Evolutionary conservation across 805 yeast genomes (phyloP), one percentile per base, ranked within the genome.

Genomic region (Blastobotrys parvus): DNA sequence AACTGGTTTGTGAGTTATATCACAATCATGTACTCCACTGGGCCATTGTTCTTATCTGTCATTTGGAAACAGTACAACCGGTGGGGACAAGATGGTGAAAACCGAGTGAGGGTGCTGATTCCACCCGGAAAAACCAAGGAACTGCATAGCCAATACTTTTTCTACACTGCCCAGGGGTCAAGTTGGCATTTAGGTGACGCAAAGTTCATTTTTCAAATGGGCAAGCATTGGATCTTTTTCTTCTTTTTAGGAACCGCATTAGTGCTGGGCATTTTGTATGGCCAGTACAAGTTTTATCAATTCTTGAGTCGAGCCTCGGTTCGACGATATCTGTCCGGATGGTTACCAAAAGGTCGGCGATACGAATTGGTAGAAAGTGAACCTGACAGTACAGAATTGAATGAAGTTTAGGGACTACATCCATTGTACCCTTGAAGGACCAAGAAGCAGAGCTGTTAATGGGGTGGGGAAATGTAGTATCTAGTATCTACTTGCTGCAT

Each of bases 111-210:
- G 20, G 30, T 39, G 29, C 18, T 29, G 16, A 32, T 38, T 19
- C 23, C 42, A 13, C 49, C 54, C 19, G 81, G 81, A 1, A 73
- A 78, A 66, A 90, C 94, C 3, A 60, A 63, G 31, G 48, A 45
- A 35, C 67, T 66, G 32, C 83, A 82, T 31, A 50, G 50, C 15
- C 46, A 41, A 5, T 38, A 45, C 33, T 63, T 84, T 59, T 88
- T 89, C 62, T 70, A 77, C 32, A 80, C 85, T 43, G 69, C 86
- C 0, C 74, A 76, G 43, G 97, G 97, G 37, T 84, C 94, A 0
- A 83, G 94, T 20, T 89, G 97, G 97, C 97, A 89, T 63, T 65
- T 77, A 56, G 86, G 80, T 51, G 97, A 89, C 61, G 95, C 96
- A 8, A 71, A 77, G 42, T 75, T 85, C 58, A 77, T 88, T 62